These are phyloP conservation scores for Polytolypa hystricis DNA, from an alignment of 2,329 filamentous ascomycete species.

Conservation along the genomic window DNA sequence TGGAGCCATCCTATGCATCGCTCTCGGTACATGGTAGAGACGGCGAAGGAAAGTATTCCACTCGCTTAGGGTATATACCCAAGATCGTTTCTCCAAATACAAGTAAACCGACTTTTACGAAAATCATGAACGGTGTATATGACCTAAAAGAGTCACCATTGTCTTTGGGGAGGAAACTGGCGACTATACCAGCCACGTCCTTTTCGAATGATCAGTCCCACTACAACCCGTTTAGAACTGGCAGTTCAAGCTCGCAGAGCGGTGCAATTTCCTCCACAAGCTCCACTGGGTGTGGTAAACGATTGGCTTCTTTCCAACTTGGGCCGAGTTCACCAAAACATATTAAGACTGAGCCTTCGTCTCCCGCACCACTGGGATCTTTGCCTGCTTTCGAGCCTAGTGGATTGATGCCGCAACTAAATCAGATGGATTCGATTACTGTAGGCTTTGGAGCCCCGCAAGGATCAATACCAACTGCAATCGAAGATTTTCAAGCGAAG, in stretches of 20 bases:
- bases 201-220: too few relatives aligned
- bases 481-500: constrained; percentile 4
- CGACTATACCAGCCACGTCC: background rate
- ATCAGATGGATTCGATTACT: background rate
- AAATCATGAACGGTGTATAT: constrained; percentile 10
- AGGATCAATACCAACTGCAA: background rate
- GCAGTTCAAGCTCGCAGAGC: too few relatives aligned
- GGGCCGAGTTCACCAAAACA: too few relatives aligned
- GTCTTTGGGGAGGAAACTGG: constrained; percentile 6
- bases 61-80: constrained; percentile 3
- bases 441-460: background rate
- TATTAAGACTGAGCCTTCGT: too few relatives aligned
- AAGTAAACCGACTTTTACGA: constrained; percentile 8
- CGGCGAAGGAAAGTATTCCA: too few relatives aligned
- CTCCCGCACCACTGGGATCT: too few relatives aligned
- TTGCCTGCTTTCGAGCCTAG: too few relatives aligned
- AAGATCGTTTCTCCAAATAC: constrained; percentile 5
- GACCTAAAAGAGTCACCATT: constrained; percentile 8
- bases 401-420: background rate
- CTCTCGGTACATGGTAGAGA: too few relatives aligned
- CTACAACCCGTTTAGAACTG: too few relatives aligned
- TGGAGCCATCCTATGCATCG: background rate
- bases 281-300: too few relatives aligned
- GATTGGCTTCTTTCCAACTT: too few relatives aligned
- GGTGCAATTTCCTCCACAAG: too few relatives aligned